Evolutionary conservation across 2,329 filamentous ascomycete species (phyloP), one percentile per base, ranked within the genome.

Genomic region (Aspergillus hiratsukae): DNA sequence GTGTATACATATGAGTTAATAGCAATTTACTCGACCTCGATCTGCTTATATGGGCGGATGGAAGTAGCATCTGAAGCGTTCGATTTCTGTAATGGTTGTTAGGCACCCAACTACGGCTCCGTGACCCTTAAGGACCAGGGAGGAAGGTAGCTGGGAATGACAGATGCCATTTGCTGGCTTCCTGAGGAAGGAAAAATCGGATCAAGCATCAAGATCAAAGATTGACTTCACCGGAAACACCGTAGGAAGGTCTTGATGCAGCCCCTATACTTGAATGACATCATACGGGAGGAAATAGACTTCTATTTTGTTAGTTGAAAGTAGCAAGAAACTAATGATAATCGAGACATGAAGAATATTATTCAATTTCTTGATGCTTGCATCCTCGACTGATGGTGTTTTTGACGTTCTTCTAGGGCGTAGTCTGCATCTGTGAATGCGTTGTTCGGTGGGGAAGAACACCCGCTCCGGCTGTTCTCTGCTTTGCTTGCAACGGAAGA

Each of bases 401-500:
- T 31, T 37, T 37, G 31, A n/a, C 3, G 6, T 7, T 37, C 17
- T 37, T 37, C 31, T 37, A 37, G 14, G 6, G 31, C 6, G 31
- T 17, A 35, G 31, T 7, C 31, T 7, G 31, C 14, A 37, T 37
- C 31, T 17, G 31, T 37, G 31, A 37, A 37, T 37, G 31, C 17
- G 37, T 53, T 58, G 48, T 56, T 58, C 57, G 58, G 60, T 56
- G 53, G 61, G 63, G 62, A 60, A 65, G 54, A 64, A 62, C 59
- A 61, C 59, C 59, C 58, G 61, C 61, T 64, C 64, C 60, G 60
- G 49, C 51, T 31, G 46, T 54, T 43, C 41, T 46, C 51, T 46
- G 27, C 31, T 51, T 49, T 50, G 53, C 49, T 55, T 58, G 52
- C 60, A 55, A 58, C 53, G 52, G 48, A 58, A 55, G 50, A 61